These are phyloP conservation scores for Globisporangium rhizosaccharum DNA, from an alignment of 352 stramenopile genomes.

Conservation along the genomic window DNA sequence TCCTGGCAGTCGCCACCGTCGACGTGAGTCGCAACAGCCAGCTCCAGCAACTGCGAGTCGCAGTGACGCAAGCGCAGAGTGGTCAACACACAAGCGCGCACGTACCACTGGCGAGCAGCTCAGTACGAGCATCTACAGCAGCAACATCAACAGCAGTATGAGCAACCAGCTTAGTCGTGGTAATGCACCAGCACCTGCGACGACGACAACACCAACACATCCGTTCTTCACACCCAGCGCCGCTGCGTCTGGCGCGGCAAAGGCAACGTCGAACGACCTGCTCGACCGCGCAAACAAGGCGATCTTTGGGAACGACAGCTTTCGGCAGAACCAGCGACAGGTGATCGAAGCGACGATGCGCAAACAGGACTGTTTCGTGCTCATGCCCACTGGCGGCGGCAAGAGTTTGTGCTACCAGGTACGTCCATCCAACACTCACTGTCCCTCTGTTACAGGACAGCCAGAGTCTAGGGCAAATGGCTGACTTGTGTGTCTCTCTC, in stretches of 20 bases:
- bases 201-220: not conserved
- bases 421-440: conserved; percentile 4
- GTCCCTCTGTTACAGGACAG: too few species aligned
- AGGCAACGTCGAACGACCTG: conserved; percentile 20
- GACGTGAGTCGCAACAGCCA: not conserved
- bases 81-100: conserved; percentile 7
- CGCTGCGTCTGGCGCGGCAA: not conserved
- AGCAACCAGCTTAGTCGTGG: not conserved
- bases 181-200: not conserved
- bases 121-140: not conserved
- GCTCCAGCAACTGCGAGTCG: not conserved
- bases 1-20: conserved; percentile 12
- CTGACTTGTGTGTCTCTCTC: too few species aligned
- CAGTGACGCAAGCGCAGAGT: conserved; percentile 2
- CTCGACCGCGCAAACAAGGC: conserved; percentile 49
- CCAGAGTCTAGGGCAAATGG: too few species aligned
- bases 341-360: conserved; percentile 91
- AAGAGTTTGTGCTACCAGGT: conserved; percentile 93
- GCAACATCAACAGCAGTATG: not conserved
- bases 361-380: conserved; percentile 89
- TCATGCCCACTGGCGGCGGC: conserved; percentile 92
- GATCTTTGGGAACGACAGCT: conserved; percentile 72
- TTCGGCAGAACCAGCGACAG: conserved; percentile 89
- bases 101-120: not conserved
- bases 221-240: conserved; percentile 2